Evolutionary conservation across 495 filamentous ascomycete species (phyloP).

Genomic region (Penicillium flavigenum): DNA sequence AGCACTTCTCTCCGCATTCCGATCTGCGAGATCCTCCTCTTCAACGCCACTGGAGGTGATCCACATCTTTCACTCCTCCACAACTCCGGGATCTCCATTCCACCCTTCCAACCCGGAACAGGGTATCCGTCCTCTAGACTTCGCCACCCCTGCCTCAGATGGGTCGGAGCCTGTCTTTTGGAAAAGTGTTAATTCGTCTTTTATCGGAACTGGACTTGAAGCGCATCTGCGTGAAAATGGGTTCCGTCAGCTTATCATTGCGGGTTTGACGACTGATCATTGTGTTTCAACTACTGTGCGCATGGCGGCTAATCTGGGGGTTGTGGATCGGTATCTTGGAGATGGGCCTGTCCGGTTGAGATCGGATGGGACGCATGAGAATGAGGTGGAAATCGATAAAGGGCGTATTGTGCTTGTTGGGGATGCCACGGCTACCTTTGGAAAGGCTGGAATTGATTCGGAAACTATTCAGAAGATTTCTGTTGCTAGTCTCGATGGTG

Average conservation of each 20-base stretch:
- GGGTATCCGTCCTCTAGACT: constrained; percentile 38
- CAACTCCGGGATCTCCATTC: constrained; percentile 29
- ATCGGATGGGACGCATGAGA: constrained; percentile 25
- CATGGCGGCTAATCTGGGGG: constrained; percentile 50
- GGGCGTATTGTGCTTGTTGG: constrained; percentile 47
- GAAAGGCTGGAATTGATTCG: constrained; percentile 44
- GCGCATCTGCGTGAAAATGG: constrained; percentile 33
- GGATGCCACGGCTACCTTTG: constrained; percentile 51
- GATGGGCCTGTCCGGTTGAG: constrained; percentile 18
- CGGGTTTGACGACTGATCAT: constrained; percentile 51
- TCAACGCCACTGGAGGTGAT: constrained; percentile 37
- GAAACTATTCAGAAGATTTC: constrained; percentile 49
- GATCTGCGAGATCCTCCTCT: constrained; percentile 26
- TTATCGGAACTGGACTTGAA: constrained; percentile 49
- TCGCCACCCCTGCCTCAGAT: constrained; percentile 37
- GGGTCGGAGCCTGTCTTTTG: constrained; percentile 44
- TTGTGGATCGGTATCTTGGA: constrained; percentile 36
- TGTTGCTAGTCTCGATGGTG: constrained; percentile 47
- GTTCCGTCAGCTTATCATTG: constrained; percentile 41
- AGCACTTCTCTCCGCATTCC: constrained; percentile 43
- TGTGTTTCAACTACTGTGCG: constrained; percentile 52
- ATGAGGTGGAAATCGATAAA: constrained; percentile 25
- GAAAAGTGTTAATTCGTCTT: constrained; percentile 51
- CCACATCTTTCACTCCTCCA: constrained; percentile 49
- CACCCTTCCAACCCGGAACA: constrained; percentile 33